Evolutionary conservation across 2,329 filamentous ascomycete genomes (phyloP).

Genomic region (Septoria linicola): DNA sequence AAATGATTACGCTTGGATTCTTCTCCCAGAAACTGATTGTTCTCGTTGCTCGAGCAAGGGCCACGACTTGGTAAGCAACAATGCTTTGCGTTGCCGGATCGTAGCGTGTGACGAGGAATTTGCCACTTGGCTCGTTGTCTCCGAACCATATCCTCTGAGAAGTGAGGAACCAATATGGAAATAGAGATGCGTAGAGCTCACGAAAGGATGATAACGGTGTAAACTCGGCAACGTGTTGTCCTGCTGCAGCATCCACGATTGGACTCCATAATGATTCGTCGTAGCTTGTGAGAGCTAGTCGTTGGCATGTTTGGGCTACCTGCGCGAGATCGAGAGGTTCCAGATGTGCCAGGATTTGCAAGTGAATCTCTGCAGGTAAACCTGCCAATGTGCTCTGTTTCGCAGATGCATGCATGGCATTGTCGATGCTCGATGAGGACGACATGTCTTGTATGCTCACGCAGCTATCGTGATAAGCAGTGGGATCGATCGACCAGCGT

Average conservation of each 20-base stretch:
- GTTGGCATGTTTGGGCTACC: slow-evolving; percentile 61
- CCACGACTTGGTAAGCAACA: slow-evolving; percentile 72
- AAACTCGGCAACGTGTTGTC: slow-evolving; percentile 54
- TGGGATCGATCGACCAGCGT: too few relatives aligned
- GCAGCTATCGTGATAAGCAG: too few relatives aligned
- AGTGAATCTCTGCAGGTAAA: slow-evolving; percentile 73
- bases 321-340: slow-evolving; percentile 62
- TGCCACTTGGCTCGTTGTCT: slow-evolving; percentile 70
- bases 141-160: slow-evolving; percentile 82
- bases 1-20: slow-evolving; percentile 48
- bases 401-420: too few relatives aligned
- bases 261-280: slow-evolving; percentile 71
- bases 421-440: too few relatives aligned
- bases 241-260: slow-evolving; percentile 67
- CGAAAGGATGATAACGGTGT: slow-evolving; percentile 64
- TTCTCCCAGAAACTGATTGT: slow-evolving; percentile 64
- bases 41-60: slow-evolving; percentile 63
- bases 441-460: too few relatives aligned
- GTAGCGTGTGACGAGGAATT: slow-evolving; percentile 74
- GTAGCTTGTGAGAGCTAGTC: slow-evolving; percentile 57
- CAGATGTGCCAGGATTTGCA: slow-evolving; percentile 68
- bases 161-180: slow-evolving; percentile 82
- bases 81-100: slow-evolving; percentile 72
- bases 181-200: slow-evolving; percentile 70
- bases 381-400: slow-evolving; percentile 42